Evolutionary conservation across 805 yeast genomes (phyloP).

Genomic region (Zygoascus flipseniorum): DNA sequence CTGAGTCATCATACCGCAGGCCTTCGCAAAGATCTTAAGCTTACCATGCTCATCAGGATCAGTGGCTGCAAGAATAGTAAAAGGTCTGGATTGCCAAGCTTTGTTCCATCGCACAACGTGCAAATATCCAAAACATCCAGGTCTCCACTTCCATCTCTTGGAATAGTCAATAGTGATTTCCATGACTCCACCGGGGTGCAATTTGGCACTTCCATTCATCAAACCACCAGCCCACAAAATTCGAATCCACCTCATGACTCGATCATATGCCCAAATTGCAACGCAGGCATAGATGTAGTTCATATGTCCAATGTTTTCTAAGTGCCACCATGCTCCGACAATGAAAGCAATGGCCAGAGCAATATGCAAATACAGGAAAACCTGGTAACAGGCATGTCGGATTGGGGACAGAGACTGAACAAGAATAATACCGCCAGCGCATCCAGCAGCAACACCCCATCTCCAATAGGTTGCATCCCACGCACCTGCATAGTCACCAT

Average conservation of each 20-base stretch:
- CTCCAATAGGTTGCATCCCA: constrained; percentile 13
- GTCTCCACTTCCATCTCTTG: constrained; percentile 37
- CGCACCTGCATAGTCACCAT: constrained; percentile 30
- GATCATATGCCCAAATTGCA: constrained; percentile 64
- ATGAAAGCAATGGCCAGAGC: constrained; percentile 45
- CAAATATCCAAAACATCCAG: constrained; percentile 51
- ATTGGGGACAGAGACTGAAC: constrained; percentile 43
- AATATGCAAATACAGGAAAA: constrained; percentile 51
- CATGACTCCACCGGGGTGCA: constrained; percentile 16
- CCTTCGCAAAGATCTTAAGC: constrained; percentile 11
- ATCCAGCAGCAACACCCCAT: constrained; percentile 40
- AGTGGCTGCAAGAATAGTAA: constrained; percentile 34
- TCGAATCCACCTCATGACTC: constrained; percentile 47
- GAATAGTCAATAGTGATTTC: constrained; percentile 32
- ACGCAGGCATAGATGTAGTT: constrained; percentile 42
- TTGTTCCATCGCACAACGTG: constrained; percentile 44
- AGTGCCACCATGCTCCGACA: constrained; percentile 51
- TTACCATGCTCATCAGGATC: constrained; percentile 10
- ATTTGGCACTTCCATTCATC: constrained; percentile 1
- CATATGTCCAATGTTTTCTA: constrained; percentile 20
- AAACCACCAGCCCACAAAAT: constrained; percentile 22
- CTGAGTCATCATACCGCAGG: constrained; percentile 15
- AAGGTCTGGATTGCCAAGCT: constrained; percentile 72
- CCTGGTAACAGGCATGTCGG: constrained; percentile 50
- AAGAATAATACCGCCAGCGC: constrained; percentile 35